These are phyloP conservation scores for Aurinia saxatilis DNA, from an alignment of 345 rosid genomes.

Conservation along the genomic window DNA sequence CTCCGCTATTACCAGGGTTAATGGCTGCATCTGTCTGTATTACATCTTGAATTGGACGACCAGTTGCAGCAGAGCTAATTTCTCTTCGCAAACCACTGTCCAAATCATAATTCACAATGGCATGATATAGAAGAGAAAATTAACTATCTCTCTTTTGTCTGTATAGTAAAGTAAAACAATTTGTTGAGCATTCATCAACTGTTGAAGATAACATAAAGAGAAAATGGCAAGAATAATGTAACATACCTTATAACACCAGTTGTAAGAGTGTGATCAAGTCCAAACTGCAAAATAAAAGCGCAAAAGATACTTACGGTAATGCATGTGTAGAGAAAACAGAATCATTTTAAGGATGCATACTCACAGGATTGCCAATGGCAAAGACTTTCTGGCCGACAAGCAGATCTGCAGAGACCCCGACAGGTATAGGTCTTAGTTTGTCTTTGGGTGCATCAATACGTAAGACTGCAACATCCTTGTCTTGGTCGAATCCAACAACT, in stretches of 20 bases:
- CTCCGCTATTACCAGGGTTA: slow-evolving; percentile 97
- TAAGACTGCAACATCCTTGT: slow-evolving; percentile 93
- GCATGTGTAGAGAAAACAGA: background rate
- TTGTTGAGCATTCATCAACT: background rate
- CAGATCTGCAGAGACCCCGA: slow-evolving; percentile 89
- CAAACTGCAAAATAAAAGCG: slow-evolving; percentile 51
- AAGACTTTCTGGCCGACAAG: slow-evolving; percentile 97
- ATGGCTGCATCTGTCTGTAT: slow-evolving; percentile 98
- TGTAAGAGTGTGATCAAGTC: slow-evolving; percentile 93
- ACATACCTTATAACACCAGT: slow-evolving; percentile 90
- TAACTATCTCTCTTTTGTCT: background rate
- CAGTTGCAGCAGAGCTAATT: slow-evolving; percentile 96
- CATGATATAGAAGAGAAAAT: background rate
- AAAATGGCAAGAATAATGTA: background rate
- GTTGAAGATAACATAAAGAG: no score
- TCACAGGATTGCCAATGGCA: slow-evolving; percentile 97
- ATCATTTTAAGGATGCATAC: slow-evolving; percentile 15
- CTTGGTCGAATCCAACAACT: slow-evolving; percentile 94
- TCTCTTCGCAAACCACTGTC: slow-evolving; percentile 88
- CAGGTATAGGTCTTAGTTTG: slow-evolving; percentile 75
- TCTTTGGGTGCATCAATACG: slow-evolving; percentile 62
- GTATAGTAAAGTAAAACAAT: background rate
- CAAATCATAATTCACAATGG: slow-evolving; percentile 15
- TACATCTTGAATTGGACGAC: slow-evolving; percentile 98
- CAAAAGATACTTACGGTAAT: background rate